Evolutionary conservation across 495 filamentous ascomycete genomes (phyloP).

Genomic region (Tuber borchii): DNA sequence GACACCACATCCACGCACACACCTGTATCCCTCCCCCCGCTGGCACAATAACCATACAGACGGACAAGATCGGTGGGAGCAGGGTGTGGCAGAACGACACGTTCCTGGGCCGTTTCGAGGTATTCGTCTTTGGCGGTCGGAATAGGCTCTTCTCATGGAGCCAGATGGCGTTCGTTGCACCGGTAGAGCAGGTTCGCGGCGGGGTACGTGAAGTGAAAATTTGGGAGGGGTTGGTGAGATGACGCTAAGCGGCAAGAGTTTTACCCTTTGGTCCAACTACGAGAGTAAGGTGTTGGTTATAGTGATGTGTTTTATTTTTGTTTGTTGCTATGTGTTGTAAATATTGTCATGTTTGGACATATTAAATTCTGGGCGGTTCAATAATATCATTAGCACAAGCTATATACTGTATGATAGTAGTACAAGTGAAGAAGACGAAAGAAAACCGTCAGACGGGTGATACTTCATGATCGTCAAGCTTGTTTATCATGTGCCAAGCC

Average conservation of each 20-base stretch:
- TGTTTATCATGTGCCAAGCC: background rate
- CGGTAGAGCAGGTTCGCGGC: slow-evolving; percentile 44
- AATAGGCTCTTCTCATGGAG: slow-evolving; percentile 52
- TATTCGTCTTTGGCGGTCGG: slow-evolving; percentile 51
- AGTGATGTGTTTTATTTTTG: background rate
- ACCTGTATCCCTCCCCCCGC: slow-evolving; percentile 26
- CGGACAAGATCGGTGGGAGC: slow-evolving; percentile 46
- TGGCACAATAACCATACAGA: slow-evolving; percentile 42
- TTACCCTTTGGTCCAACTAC: background rate
- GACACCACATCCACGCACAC: slow-evolving; percentile 42
- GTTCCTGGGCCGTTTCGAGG: slow-evolving; percentile 51
- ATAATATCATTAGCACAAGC: background rate
- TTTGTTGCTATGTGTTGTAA: background rate
- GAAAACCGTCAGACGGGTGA: background rate
- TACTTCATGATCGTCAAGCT: background rate
- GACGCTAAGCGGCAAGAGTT: background rate
- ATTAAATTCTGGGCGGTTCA: background rate
- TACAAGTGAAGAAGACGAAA: background rate
- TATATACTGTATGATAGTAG: no score
- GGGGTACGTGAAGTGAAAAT: slow-evolving; percentile 35
- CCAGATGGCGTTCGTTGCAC: slow-evolving; percentile 56
- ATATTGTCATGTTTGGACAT: background rate
- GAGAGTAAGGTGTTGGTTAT: background rate
- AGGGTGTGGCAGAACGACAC: slow-evolving; percentile 48
- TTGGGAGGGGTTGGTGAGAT: slow-evolving; percentile 26